Evolutionary conservation across 768 basidiomycete species (phyloP), one percentile per base, ranked within the genome.

Genomic region (Obba rivulosa): DNA sequence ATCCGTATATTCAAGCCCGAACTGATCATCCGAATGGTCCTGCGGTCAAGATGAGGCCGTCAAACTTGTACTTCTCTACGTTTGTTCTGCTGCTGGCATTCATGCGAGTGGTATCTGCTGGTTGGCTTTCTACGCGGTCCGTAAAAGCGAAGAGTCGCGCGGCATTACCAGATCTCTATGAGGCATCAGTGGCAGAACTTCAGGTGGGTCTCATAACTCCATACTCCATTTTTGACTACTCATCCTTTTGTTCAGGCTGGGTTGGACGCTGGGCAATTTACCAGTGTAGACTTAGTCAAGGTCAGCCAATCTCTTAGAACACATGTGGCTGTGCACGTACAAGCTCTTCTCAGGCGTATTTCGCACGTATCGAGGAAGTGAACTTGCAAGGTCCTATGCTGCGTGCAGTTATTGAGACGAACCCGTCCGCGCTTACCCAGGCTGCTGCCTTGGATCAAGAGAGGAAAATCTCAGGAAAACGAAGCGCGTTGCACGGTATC

Each of bases 301-400:
- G 82, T 80, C 48, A 28, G 62, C 18, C 17, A 8, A 18, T 22
- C 17, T 4, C 17, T 36, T 22, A n/a, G 41, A 5, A 13, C n/a
- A n/a, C n/a, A n/a, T n/a, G 16, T 20, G 8, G 37, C 37, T 16
- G 16, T 20, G 8, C 5, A 38, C 5, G 8, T 16, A 38, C 8
- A n/a, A 20, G 16, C 14, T 8, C 14, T 37, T 11, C 38, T 9
- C 45, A 85, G 83, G 79, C 80, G 3, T 85, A 85, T 57, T 68
- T 84, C 52, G 75, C 76, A 13, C 70, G 83, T 2, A 83, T 84
- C 25, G 78, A 83, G 3, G 78, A 85, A 56, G 83, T 85, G 8
- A 84, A 85, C 55, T 57, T 74, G 13, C 66, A 77, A 46, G 81
- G 81, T 2, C 75, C 80, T 13, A 63, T 62, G 35, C 61, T 85